phyloP scores from a whole-genome alignment of 2,329 filamentous ascomycete species.

The Scedosporium aurantiacum region DNA sequence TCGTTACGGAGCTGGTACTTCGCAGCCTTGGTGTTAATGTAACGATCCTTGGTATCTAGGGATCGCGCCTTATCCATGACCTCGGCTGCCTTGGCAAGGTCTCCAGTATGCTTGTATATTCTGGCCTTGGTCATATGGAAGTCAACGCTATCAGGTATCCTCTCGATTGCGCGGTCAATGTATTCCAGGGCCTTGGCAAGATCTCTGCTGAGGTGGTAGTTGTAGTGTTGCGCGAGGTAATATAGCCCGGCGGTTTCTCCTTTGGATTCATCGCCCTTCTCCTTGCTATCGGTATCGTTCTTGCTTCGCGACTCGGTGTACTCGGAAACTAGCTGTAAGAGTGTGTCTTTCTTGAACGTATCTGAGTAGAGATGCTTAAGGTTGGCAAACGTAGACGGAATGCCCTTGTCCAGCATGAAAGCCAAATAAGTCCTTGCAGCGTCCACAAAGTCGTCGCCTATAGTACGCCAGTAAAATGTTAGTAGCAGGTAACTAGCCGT shows the following conservation, averaged over 20 bases:
- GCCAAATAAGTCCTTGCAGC: slow-evolving; percentile 71
- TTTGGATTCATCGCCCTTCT: slow-evolving; percentile 34
- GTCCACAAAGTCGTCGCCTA: slow-evolving; percentile 67
- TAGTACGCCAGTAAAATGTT: background rate
- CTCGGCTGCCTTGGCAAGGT: slow-evolving; percentile 68
- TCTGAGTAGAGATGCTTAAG: slow-evolving; percentile 86
- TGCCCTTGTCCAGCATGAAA: slow-evolving; percentile 79
- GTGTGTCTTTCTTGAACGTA: slow-evolving; percentile 60
- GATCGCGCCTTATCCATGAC: slow-evolving; percentile 79
- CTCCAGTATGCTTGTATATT: slow-evolving; percentile 83
- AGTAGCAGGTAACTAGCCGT: background rate
- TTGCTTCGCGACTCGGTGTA: slow-evolving; percentile 53
- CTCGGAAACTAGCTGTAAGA: slow-evolving; percentile 65
- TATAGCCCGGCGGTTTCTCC: slow-evolving; percentile 77
- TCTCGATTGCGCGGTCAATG: slow-evolving; percentile 71
- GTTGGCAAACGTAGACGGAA: slow-evolving; percentile 94
- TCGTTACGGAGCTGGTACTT: slow-evolving; percentile 95
- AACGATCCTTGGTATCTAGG: slow-evolving; percentile 81
- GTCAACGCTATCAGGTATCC: slow-evolving; percentile 73
- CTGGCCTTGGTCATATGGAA: slow-evolving; percentile 92
- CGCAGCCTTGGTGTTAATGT: slow-evolving; percentile 96
- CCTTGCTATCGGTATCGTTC: slow-evolving; percentile 29
- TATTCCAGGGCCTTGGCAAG: slow-evolving; percentile 70
- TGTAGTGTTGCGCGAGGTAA: slow-evolving; percentile 94
- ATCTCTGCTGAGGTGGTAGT: slow-evolving; percentile 80